These are phyloP conservation scores for Penicillium subrubescens DNA, from an alignment of 495 filamentous ascomycete species.

Conservation along the genomic window DNA sequence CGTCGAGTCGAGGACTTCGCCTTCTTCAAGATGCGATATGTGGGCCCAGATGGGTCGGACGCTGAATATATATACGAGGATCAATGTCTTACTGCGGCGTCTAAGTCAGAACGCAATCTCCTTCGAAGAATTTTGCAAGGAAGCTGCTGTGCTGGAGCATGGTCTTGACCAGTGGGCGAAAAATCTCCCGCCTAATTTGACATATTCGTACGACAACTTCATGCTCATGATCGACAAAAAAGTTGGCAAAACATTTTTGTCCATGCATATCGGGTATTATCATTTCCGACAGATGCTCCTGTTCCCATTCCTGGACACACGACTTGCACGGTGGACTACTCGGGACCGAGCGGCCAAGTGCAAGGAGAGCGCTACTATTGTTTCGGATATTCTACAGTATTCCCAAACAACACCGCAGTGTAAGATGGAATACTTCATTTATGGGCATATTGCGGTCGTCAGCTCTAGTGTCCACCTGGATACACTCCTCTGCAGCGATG, in stretches of 20 bases:
- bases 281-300: not conserved
- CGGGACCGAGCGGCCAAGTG: not conserved
- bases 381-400: not conserved
- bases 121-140: not conserved
- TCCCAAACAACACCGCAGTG: not conserved
- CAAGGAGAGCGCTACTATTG: not conserved
- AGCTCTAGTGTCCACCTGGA: not conserved
- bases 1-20: not conserved
- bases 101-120: not conserved
- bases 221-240: not conserved
- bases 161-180: not conserved
- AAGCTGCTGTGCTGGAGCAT: not conserved
- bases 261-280: not conserved
- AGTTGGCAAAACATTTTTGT: not conserved
- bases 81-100: not conserved
- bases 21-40: not conserved
- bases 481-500: not conserved
- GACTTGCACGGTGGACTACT: not conserved
- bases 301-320: not conserved
- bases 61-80: not conserved
- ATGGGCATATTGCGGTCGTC: not conserved
- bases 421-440: not conserved
- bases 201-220: not conserved
- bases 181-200: not conserved
- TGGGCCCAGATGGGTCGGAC: not conserved